Evolutionary conservation across 2,329 filamentous ascomycete species (phyloP).

Genomic region (Cercospora nicotianae): DNA sequence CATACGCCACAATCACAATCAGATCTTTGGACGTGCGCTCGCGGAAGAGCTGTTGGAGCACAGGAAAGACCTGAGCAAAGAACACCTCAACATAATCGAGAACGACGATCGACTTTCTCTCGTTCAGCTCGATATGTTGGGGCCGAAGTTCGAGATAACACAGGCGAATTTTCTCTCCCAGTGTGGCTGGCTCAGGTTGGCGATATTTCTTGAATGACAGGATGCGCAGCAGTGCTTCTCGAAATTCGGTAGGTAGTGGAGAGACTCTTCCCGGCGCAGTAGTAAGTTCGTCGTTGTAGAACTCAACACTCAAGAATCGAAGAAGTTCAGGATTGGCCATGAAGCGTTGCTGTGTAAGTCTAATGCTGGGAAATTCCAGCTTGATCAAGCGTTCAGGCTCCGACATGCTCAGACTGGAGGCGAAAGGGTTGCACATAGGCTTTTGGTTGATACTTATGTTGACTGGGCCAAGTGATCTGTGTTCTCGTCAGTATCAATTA

Average conservation of each 20-base stretch:
- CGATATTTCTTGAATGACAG: background rate
- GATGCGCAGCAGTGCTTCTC: slow-evolving; percentile 8
- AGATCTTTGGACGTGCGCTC: slow-evolving; percentile 17
- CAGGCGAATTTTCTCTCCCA: background rate
- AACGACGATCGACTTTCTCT: slow-evolving; percentile 10
- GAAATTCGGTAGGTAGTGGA: slow-evolving; percentile 12
- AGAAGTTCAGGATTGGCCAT: slow-evolving; percentile 12
- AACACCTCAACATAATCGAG: slow-evolving; percentile 20
- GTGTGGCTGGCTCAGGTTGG: background rate
- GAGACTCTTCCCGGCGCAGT: slow-evolving; percentile 11
- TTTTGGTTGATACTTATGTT: slow-evolving; percentile 19
- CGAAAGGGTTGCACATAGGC: slow-evolving; percentile 22
- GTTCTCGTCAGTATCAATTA: too few species aligned
- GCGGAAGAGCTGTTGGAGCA: slow-evolving; percentile 17
- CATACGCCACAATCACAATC: slow-evolving; percentile 26
- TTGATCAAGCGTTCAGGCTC: slow-evolving; percentile 18
- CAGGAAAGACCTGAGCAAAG: slow-evolving; percentile 20
- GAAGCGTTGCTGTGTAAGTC: slow-evolving; percentile 22
- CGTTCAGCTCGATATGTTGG: background rate
- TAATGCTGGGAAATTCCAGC: slow-evolving; percentile 16
- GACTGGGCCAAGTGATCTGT: too few species aligned
- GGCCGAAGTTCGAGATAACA: background rate
- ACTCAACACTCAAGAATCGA: slow-evolving; percentile 13
- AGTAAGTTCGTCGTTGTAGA: slow-evolving; percentile 16
- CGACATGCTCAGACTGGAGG: slow-evolving; percentile 15